Conservation (phyloP, 2,329 filamentous ascomycete species). For the Aspergillus melleus region DNA sequence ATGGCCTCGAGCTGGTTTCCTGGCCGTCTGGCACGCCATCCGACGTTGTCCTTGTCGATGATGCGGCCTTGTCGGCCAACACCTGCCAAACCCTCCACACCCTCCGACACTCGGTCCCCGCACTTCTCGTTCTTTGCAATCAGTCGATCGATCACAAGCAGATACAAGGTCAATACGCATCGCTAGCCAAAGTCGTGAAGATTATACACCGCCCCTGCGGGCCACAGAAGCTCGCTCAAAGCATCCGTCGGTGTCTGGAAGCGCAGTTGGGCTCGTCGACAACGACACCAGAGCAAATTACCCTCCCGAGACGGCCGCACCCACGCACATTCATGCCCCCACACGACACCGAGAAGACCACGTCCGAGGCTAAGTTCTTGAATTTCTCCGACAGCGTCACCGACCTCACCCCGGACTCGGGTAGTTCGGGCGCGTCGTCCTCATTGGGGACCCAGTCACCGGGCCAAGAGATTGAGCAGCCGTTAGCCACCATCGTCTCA, state of each 20-base stretch:
- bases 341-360: background rate
- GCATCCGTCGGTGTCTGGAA: constrained; percentile 33
- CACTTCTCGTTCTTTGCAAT: constrained; percentile 40
- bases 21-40: constrained; percentile 27
- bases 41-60: constrained; percentile 39
- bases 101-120: constrained; percentile 21
- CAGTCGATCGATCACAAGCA: constrained; percentile 37
- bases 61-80: constrained; percentile 26
- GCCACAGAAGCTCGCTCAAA: constrained; percentile 43
- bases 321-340: background rate
- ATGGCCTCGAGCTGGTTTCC: constrained; percentile 33
- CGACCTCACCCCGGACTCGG: constrained; percentile 6
- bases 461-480: constrained; percentile 5
- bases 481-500: constrained; percentile 6
- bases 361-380: background rate
- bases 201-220: constrained; percentile 43
- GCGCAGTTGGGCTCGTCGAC: background rate
- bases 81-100: background rate
- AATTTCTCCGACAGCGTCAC: constrained; percentile 2
- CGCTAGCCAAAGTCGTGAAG: constrained; percentile 35
- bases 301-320: background rate
- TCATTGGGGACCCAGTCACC: constrained; percentile 4
- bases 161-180: constrained; percentile 25
- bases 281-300: background rate
- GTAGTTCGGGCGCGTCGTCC: background rate